Conservation (phyloP, 176 grass and related monocot species). For the Urochloa ruziziensis region DNA sequence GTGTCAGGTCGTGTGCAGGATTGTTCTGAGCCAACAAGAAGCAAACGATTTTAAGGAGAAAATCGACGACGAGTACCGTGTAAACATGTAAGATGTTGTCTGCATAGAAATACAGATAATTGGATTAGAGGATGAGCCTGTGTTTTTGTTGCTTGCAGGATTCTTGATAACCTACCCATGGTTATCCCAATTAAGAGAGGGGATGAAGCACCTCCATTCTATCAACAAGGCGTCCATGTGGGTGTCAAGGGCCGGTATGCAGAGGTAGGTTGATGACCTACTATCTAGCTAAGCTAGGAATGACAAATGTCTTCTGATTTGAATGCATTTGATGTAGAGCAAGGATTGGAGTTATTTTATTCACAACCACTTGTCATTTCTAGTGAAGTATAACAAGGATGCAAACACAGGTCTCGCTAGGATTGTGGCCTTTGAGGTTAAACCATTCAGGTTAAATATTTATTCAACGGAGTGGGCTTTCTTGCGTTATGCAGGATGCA, state of each 20-base stretch:
- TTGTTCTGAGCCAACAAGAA: conserved; percentile 43
- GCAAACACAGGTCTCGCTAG: conserved; percentile 52
- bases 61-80: conserved; percentile 70
- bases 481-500: neutral
- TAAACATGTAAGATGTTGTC: conserved; percentile 74
- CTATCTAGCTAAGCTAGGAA: neutral
- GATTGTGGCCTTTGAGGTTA: conserved; percentile 91
- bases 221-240: conserved; percentile 69
- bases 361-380: conserved; percentile 75
- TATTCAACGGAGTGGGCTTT: neutral
- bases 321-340: conserved; percentile 42
- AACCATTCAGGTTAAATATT: conserved; percentile 57
- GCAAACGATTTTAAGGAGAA: conserved; percentile 70
- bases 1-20: conserved; percentile 75
- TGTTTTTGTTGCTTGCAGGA: conserved; percentile 46
- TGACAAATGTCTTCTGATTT: neutral
- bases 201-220: conserved; percentile 37
- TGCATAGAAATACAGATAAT: neutral
- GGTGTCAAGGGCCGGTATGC: conserved; percentile 59
- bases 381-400: conserved; percentile 80
- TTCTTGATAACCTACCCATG: conserved; percentile 86
- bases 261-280: conserved; percentile 44
- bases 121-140: neutral
- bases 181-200: conserved; percentile 51
- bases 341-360: conserved; percentile 74